These are phyloP conservation scores for Quercus gilva DNA, from an alignment of 306 rosid genomes.

Conservation along the genomic window DNA sequence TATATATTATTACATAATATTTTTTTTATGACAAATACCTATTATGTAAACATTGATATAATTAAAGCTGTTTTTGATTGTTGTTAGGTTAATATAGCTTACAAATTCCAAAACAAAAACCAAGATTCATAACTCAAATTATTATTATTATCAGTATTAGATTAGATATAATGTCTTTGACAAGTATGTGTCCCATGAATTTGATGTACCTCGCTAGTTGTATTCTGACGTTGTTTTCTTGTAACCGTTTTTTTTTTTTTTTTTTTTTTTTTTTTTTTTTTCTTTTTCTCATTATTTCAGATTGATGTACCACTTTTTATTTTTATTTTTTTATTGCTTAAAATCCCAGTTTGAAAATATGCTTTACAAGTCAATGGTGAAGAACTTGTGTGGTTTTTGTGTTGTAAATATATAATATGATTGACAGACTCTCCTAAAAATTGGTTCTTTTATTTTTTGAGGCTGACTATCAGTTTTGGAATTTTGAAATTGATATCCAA, in stretches of 20 bases:
- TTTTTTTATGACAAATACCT: too few relatives aligned
- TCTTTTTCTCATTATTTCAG: background rate
- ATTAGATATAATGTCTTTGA: background rate
- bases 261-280: too few relatives aligned
- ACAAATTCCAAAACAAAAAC: background rate
- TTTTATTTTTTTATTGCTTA: background rate
- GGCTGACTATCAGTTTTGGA: background rate
- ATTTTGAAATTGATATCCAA: constrained; percentile 3
- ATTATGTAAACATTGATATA: too few relatives aligned
- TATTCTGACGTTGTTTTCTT: background rate
- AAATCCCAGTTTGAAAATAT: background rate
- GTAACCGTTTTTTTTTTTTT: background rate
- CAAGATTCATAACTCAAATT: background rate
- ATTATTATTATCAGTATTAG: background rate
- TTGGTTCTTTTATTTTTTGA: constrained; percentile 7
- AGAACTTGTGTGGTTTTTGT: background rate
- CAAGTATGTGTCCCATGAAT: background rate
- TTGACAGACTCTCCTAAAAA: background rate
- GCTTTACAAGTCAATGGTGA: background rate
- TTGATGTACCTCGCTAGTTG: background rate
- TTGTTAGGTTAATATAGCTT: background rate
- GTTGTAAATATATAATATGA: background rate
- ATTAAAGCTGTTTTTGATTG: background rate
- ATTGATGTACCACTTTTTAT: background rate
- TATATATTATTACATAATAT: too few relatives aligned